Evolutionary conservation across 2,329 filamentous ascomycete species (phyloP).

Genomic region (Chaetomium sp.): DNA sequence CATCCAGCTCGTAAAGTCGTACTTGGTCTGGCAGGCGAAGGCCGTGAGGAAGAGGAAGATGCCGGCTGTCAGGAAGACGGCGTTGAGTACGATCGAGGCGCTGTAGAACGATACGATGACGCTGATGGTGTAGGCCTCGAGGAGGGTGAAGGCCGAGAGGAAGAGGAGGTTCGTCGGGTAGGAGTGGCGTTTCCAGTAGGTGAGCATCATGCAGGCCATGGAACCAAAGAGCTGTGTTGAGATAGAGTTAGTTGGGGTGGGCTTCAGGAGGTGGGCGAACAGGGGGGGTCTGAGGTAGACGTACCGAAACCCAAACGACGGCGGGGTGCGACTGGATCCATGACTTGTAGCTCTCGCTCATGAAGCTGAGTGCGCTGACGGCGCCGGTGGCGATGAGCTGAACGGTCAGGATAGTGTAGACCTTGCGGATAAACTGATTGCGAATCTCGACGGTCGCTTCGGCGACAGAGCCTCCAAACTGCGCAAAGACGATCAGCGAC

Average conservation of each 20-base stretch:
- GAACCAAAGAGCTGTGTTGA: conserved; percentile 68
- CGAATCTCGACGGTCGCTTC: conserved; percentile 94
- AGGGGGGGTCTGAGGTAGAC: conserved; percentile 35
- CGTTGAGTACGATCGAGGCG: conserved; percentile 81
- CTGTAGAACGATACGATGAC: conserved; percentile 93
- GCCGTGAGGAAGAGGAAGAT: conserved; percentile 78
- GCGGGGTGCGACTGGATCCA: conserved; percentile 87
- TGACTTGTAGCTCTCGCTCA: conserved; percentile 71
- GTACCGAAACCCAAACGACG: conserved; percentile 80
- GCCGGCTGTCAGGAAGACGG: conserved; percentile 81
- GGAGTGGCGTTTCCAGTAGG: conserved; percentile 93
- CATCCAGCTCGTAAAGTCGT: conserved; percentile 97
- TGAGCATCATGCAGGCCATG: conserved; percentile 81
- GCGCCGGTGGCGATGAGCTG: conserved; percentile 84
- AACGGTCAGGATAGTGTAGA: conserved; percentile 96
- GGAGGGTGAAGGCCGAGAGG: conserved; percentile 82
- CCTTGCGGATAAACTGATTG: conserved; percentile 95
- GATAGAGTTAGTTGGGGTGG: not conserved
- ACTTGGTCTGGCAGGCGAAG: conserved; percentile 96
- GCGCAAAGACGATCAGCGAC: conserved; percentile 1
- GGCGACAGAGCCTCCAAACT: conserved; percentile 91
- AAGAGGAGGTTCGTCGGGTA: conserved; percentile 95
- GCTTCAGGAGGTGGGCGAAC: not conserved
- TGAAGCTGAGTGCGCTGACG: conserved; percentile 84
- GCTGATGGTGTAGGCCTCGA: conserved; percentile 92